These are phyloP conservation scores for Calocybe indica DNA, from an alignment of 768 basidiomycete species.

Conservation along the genomic window DNA sequence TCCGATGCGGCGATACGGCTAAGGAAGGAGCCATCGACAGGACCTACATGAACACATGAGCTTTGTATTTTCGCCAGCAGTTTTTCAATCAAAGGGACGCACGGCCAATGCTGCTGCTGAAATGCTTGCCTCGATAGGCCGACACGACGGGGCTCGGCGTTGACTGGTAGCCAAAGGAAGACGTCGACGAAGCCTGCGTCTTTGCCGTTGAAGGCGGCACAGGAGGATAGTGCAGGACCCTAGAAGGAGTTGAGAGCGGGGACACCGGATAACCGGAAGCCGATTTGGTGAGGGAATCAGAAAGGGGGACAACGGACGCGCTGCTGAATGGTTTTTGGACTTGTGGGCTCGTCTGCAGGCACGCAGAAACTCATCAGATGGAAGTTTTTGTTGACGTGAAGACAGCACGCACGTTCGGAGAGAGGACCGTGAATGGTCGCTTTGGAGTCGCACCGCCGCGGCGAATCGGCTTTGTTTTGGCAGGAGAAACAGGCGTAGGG, in stretches of 20 bases:
- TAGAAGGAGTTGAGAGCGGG: conserved; percentile 34
- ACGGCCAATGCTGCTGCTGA: conserved; percentile 29
- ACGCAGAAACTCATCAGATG: not conserved
- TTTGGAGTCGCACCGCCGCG: conserved; percentile 23
- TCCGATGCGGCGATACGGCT: conserved; percentile 11
- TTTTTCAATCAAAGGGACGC: conserved; percentile 7
- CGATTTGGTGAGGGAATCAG: conserved; percentile 23
- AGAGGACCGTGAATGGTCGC: conserved; percentile 31
- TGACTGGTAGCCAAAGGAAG: conserved; percentile 23
- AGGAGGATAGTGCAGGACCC: conserved; percentile 28
- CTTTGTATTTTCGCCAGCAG: not conserved
- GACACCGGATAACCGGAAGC: conserved; percentile 27
- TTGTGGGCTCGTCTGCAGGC: conserved; percentile 32
- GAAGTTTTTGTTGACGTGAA: not conserved
- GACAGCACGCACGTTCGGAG: conserved; percentile 28
- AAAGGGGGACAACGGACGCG: conserved; percentile 15
- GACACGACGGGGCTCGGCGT: conserved; percentile 38
- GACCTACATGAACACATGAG: conserved; percentile 17
- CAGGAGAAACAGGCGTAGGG: conserved; percentile 26
- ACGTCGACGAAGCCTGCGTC: conserved; percentile 26
- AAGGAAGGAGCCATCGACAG: conserved; percentile 36
- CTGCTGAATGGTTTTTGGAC: conserved; percentile 38
- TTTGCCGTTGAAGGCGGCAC: conserved; percentile 24
- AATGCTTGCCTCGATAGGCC: conserved; percentile 36
- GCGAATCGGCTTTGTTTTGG: conserved; percentile 19